Base-by-base conservation (phyloP, 2,329 filamentous ascomycete genomes). In the Hypoxylon rubiginosum region DNA sequence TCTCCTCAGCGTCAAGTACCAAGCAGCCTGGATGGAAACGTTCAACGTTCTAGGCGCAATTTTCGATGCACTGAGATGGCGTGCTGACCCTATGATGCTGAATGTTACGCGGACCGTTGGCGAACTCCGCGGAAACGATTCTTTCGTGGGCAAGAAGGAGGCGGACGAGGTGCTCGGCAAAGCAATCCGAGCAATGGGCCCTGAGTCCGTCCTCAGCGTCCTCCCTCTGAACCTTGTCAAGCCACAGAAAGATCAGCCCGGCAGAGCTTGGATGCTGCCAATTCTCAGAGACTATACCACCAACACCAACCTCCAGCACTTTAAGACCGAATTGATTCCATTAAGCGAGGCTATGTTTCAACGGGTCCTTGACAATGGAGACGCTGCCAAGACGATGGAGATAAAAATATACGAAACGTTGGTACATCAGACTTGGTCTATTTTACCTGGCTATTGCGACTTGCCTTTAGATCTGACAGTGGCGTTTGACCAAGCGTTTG, bases 391-490 rank as follows among this genome's bases (percentile, higher is more conserved):
- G 84, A 96, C 93, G 0, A 94, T 97, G 86, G 94, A 98, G 78
- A 88, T 96, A 76, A 99, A 99, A 84, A 97, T 99, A 64, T 99
- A 77, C 65, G 77, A 99, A 81, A 98, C 96, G 0, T 84, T 99
- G 4, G 93, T 99, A 8, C 92, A 97, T 72, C 96, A 99, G 77
- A 94, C 95, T 45, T 99, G 96, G 96, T 93, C 93, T 0, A 91
- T 92, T 55, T 85, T 99, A 15, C 95, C 96, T 0, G 96, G 96
- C 1, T 99, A 97, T 82, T 98, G 96, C 78, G 93, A 97, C 77
- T 83, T 97, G 58, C 95, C 96, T 1, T 81, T 97, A 36, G 96
- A 99, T 75, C 76, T 95, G 45, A 81, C 80, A 4, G 84, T 90
- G 67, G 85, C 92, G 0, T 97, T 99, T 73, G 93, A 98, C 75